These are phyloP conservation scores for Fusarium newnesense DNA, from an alignment of 2,329 filamentous ascomycete species.

Conservation along the genomic window DNA sequence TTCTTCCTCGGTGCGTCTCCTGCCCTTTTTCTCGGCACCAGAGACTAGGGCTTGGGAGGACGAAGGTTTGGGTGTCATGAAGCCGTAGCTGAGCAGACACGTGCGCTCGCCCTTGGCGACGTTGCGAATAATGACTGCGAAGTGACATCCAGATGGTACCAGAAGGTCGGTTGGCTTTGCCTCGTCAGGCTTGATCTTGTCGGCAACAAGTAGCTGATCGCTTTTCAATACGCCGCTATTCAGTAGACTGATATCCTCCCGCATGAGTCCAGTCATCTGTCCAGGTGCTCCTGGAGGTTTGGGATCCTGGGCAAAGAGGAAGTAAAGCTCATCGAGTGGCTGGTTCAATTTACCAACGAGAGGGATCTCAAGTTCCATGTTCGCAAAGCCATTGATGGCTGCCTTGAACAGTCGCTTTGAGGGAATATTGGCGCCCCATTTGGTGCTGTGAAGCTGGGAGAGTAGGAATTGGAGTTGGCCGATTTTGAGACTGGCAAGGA, in stretches of 20 bases:
- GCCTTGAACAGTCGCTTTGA: constrained; percentile 36
- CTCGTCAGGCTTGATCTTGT: background rate
- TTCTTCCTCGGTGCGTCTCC: background rate
- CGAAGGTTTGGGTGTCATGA: background rate
- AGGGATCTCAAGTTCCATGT: background rate
- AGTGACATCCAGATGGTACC: background rate
- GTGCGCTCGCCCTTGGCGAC: background rate
- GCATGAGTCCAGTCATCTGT: background rate
- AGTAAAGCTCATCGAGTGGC: constrained; percentile 1
- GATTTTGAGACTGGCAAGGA: constrained; percentile 19
- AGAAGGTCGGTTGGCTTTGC: background rate
- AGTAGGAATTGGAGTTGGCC: constrained; percentile 13
- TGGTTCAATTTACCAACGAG: background rate
- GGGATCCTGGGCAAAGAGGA: background rate
- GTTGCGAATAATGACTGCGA: background rate
- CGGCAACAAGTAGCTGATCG: background rate
- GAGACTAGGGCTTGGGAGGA: background rate
- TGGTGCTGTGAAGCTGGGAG: constrained; percentile 17
- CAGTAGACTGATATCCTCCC: background rate
- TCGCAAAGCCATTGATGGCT: background rate
- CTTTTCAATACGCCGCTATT: background rate
- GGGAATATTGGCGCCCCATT: constrained; percentile 15
- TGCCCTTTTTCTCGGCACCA: accelerated
- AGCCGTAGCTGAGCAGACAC: background rate
- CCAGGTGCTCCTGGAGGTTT: background rate